Evolutionary conservation across 1,284 basidiomycete genomes (phyloP).

Genomic region (Tilletia walkeri): DNA sequence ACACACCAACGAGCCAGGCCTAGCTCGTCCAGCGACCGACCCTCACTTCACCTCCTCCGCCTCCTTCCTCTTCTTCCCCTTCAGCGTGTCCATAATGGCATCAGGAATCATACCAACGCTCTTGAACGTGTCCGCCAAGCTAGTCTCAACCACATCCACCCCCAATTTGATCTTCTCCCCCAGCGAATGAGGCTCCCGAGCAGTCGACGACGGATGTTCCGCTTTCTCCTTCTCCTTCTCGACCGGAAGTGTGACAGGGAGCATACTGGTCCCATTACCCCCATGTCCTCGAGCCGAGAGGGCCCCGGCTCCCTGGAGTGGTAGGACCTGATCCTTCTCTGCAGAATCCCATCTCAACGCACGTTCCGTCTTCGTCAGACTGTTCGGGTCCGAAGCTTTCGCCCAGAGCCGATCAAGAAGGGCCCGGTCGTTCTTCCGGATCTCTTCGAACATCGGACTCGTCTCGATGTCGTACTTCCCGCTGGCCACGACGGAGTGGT

Average conservation of each 20-base stretch:
- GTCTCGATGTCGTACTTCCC: conserved; percentile 24
- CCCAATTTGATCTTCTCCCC: conserved; percentile 1
- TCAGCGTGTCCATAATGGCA: not conserved
- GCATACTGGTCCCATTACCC: not conserved
- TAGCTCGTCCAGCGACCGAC: not conserved
- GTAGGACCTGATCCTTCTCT: conserved; percentile 9
- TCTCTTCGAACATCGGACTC: conserved; percentile 25
- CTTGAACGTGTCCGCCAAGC: conserved; percentile 7
- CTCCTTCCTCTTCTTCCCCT: not conserved
- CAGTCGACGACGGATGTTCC: not conserved
- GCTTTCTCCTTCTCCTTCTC: not conserved
- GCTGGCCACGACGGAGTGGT: conserved; percentile 33
- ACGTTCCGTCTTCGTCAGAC: conserved; percentile 9
- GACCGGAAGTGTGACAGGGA: not conserved
- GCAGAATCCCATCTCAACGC: conserved; percentile 4
- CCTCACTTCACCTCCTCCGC: not conserved
- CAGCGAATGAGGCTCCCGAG: not conserved
- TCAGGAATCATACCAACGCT: not conserved
- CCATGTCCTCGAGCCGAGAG: not conserved
- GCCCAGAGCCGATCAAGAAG: conserved; percentile 28
- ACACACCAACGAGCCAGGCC: too few species aligned
- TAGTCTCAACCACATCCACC: not conserved
- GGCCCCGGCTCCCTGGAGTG: not conserved
- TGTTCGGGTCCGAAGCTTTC: conserved; percentile 27
- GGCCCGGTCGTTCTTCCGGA: conserved; percentile 20